phyloP scores from a whole-genome alignment of 371 early-diverging fungal genomes.

The Mortierella polycephala region DNA sequence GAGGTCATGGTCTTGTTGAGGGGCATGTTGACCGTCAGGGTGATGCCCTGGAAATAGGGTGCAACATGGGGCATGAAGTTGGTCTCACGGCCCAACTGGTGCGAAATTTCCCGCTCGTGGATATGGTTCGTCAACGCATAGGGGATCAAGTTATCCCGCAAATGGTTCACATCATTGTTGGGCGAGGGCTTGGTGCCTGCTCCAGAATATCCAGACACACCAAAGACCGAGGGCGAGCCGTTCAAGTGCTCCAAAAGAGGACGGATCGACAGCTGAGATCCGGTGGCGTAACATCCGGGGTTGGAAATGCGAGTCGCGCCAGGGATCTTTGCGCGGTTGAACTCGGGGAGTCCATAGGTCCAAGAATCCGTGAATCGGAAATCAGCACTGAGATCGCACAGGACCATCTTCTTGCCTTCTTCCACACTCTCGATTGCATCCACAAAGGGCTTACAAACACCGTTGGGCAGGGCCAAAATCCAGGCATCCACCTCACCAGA shows the following conservation, averaged over 20 bases:
- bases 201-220: conserved; percentile 97
- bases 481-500: conserved; percentile 86
- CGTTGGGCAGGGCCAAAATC: conserved; percentile 97
- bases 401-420: conserved; percentile 70
- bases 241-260: conserved; percentile 81
- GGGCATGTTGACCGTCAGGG: conserved; percentile 88
- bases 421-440: conserved; percentile 76
- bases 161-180: conserved; percentile 89
- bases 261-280: conserved; percentile 88
- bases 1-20: conserved; percentile 73
- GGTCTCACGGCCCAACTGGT: conserved; percentile 74
- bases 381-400: conserved; percentile 94
- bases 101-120: conserved; percentile 92
- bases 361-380: conserved; percentile 88
- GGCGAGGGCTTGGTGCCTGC: conserved; percentile 96
- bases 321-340: conserved; percentile 70
- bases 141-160: conserved; percentile 89
- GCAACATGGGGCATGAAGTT: conserved; percentile 94
- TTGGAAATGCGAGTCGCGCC: conserved; percentile 83
- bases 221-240: conserved; percentile 85
- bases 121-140: conserved; percentile 95
- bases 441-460: conserved; percentile 91
- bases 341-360: conserved; percentile 95
- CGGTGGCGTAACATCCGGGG: conserved; percentile 99
- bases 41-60: conserved; percentile 93